Conservation (phyloP, 2,329 filamentous ascomycete genomes). For the Ampelomyces quisqualis region DNA sequence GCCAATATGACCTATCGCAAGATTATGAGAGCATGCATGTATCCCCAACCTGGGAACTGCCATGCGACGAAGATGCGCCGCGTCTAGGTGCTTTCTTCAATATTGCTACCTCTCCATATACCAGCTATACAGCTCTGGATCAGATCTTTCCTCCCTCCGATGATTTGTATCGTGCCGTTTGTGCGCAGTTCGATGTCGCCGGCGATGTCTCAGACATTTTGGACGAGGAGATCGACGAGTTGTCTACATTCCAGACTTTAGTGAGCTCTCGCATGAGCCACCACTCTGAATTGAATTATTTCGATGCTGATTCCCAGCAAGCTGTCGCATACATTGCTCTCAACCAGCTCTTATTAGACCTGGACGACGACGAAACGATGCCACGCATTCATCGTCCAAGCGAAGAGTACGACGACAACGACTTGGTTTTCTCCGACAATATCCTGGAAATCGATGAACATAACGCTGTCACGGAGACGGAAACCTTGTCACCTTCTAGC, state of each 20-base stretch:
- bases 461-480: not conserved
- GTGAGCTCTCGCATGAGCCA: not conserved
- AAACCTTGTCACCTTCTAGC: not conserved
- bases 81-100: conserved; percentile 1
- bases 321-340: conserved; percentile 6
- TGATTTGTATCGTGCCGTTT: not conserved
- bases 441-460: not conserved
- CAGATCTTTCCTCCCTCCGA: not conserved
- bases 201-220: conserved; percentile 3
- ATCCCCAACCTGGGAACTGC: not conserved
- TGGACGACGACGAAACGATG: conserved; percentile 1
- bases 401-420: not conserved
- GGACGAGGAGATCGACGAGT: not conserved
- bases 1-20: too few relatives aligned
- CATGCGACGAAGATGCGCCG: not conserved
- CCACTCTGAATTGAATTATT: conserved; percentile 1
- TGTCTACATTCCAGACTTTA: not conserved
- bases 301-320: conserved; percentile 8
- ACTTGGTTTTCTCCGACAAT: not conserved
- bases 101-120: not conserved
- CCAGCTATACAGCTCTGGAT: not conserved
- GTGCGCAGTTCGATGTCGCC: not conserved
- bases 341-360: conserved; percentile 3
- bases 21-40: too few relatives aligned
- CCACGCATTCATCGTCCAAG: not conserved